Conservation (phyloP, 2,329 filamentous ascomycete genomes). For the Sporothrix schenckii region DNA sequence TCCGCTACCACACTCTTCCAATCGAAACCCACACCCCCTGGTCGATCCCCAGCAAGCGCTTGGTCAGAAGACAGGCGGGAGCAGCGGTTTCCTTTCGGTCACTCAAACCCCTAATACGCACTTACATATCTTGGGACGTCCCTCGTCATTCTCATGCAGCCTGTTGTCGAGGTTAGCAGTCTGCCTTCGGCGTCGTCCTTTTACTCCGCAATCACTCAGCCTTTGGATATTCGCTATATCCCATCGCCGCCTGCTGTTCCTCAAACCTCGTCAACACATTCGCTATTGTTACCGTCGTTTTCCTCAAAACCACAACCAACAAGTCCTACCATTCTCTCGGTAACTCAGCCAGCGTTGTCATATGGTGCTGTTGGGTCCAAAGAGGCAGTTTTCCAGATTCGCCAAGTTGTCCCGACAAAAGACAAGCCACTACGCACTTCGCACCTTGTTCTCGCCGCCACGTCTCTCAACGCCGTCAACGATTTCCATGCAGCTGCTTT, state of each 20-base stretch:
- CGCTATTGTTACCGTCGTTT: neutral
- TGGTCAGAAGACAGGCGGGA: conserved; percentile 30
- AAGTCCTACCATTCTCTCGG: conserved; percentile 35
- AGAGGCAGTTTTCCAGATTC: conserved; percentile 51
- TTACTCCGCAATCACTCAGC: conserved; percentile 77
- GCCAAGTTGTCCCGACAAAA: conserved; percentile 46
- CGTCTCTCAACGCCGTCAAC: conserved; percentile 65
- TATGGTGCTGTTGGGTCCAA: conserved; percentile 47
- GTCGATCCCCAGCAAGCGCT: conserved; percentile 30
- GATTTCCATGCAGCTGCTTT: conserved; percentile 72
- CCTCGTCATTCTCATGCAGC: conserved; percentile 45
- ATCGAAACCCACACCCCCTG: conserved; percentile 15
- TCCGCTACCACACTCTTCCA: neutral
- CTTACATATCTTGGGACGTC: conserved; percentile 24
- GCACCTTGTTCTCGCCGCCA: conserved; percentile 68
- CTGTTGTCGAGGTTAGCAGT: conserved; percentile 69
- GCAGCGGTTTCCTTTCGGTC: neutral
- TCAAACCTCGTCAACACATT: neutral
- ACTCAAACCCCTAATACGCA: conserved; percentile 19
- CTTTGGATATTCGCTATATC: conserved; percentile 74
- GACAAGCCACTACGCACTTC: conserved; percentile 48
- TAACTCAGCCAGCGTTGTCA: conserved; percentile 44
- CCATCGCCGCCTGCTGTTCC: conserved; percentile 38
- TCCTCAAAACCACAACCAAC: neutral
- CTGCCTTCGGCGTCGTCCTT: conserved; percentile 80